These are phyloP conservation scores for Arachis monticola DNA, from an alignment of 331 rosid species.

Conservation along the genomic window DNA sequence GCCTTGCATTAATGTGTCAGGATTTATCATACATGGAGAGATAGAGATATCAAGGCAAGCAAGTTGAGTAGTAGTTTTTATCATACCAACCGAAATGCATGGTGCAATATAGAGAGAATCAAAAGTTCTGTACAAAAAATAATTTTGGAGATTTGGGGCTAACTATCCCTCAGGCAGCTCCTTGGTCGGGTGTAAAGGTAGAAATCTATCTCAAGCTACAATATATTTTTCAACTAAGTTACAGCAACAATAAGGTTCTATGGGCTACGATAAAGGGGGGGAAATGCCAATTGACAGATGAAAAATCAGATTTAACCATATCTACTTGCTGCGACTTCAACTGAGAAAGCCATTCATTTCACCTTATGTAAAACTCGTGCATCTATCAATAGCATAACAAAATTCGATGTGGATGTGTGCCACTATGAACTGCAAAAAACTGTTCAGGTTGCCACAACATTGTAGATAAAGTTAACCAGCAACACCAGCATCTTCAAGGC, in stretches of 20 bases:
- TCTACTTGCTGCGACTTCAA: conserved; percentile 20
- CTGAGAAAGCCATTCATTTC: conserved; percentile 20
- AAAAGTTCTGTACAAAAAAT: conserved; percentile 34
- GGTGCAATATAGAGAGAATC: conserved; percentile 17
- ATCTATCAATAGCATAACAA: conserved; percentile 33
- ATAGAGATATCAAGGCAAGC: neutral
- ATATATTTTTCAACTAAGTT: conserved; percentile 37
- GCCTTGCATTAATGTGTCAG: conserved; percentile 7
- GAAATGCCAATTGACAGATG: conserved; percentile 24
- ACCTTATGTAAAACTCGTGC: conserved; percentile 30
- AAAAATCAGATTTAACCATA: conserved; percentile 25
- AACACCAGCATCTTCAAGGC: conserved; percentile 51
- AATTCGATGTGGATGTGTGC: conserved; percentile 29
- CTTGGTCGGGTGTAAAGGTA: conserved; percentile 6
- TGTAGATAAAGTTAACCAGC: conserved; percentile 49
- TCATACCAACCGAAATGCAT: conserved; percentile 18
- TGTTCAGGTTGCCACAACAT: conserved; percentile 35
- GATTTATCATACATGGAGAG: conserved; percentile 21
- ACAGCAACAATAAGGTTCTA: conserved; percentile 35
- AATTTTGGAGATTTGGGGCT: conserved; percentile 21
- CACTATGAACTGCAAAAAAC: conserved; percentile 30
- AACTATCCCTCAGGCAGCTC: conserved; percentile 29
- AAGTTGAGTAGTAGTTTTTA: conserved; percentile 23
- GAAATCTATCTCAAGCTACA: conserved; percentile 40
- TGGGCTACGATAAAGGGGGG: conserved; percentile 11